phyloP scores from a whole-genome alignment of 202 grass and related monocot species.

The Zizania palustris region DNA sequence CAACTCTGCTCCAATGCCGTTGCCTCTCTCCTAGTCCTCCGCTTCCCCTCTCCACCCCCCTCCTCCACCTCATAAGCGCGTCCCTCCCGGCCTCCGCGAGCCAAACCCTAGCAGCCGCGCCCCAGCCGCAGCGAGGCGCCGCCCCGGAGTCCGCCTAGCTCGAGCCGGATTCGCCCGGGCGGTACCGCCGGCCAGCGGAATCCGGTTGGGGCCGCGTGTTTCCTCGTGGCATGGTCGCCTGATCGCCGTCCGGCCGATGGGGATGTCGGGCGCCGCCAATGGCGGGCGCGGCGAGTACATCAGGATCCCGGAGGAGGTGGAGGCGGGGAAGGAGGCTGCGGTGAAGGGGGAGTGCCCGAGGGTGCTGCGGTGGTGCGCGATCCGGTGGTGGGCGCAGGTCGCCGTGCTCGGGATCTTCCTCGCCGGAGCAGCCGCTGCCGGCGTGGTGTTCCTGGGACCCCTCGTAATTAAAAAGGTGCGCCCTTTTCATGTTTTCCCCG shows the following conservation, averaged over 20 bases:
- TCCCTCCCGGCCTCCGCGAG: conserved; percentile 6
- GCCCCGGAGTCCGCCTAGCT: conserved; percentile 33
- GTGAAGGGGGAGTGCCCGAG: conserved; percentile 47
- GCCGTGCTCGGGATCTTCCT: conserved; percentile 51
- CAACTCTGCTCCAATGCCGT: conserved; percentile 56
- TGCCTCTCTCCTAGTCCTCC: conserved; percentile 33
- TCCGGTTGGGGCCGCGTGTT: background rate
- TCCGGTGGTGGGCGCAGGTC: conserved; percentile 76
- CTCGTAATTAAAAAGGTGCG: conserved; percentile 66
- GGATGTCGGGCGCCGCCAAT: conserved; percentile 52
- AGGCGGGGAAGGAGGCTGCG: conserved; percentile 38
- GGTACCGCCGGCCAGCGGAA: conserved; percentile 24
- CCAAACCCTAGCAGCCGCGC: conserved; percentile 42
- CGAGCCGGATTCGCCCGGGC: conserved; percentile 34
- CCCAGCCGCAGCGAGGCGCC: conserved; percentile 31
- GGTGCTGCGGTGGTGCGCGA: conserved; percentile 53
- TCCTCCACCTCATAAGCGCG: conserved; percentile 14
- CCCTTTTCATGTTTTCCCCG: background rate
- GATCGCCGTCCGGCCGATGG: conserved; percentile 45
- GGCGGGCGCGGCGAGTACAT: conserved; percentile 66
- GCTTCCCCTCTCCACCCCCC: background rate
- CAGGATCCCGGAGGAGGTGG: conserved; percentile 61
- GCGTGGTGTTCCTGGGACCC: conserved; percentile 64
- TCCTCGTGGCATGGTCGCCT: conserved; percentile 36
- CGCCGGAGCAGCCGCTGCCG: conserved; percentile 39